Percentiles rank a stretch among this genome's conserved stretches.
Conservation (phyloP, 495 filamentous ascomycete species). For the Talaromyces wortmannii region DNA sequence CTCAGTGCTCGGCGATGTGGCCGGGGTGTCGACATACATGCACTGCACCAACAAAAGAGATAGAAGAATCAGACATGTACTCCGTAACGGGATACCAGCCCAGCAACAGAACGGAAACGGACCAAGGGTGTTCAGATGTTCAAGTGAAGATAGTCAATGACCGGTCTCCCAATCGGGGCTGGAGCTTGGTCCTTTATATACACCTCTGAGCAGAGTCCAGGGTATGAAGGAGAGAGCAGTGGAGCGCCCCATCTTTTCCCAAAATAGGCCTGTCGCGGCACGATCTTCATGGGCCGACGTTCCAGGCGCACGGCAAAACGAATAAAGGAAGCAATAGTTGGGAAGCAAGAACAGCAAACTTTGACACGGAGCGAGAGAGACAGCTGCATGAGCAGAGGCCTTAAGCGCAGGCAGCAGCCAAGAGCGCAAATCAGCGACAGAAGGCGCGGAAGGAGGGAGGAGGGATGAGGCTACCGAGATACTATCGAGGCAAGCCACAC, state of each 20-base stretch:
- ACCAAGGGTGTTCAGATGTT: conserved; percentile 9
- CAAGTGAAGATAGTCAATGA: not conserved
- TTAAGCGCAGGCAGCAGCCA: not conserved
- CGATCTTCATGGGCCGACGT: not conserved
- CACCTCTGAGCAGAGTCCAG: not conserved
- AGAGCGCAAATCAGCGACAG: not conserved
- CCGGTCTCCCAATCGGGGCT: not conserved
- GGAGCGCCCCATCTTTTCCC: not conserved
- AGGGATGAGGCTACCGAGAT: conserved; percentile 3
- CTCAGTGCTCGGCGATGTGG: conserved; percentile 11
- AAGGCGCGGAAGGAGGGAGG: not conserved
- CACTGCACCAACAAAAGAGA: not conserved
- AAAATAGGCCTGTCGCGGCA: not conserved
- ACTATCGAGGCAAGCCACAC: not conserved
- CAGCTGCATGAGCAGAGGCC: too few species aligned
- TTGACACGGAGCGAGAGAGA: too few species aligned
- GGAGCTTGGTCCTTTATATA: conserved; percentile 1
- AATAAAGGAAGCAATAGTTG: not conserved
- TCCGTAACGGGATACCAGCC: not conserved
- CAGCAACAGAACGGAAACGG: not conserved
- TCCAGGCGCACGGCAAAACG: not conserved
- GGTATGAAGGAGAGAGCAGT: not conserved
- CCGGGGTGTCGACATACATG: conserved; percentile 20
- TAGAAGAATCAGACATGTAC: not conserved
- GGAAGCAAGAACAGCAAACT: too few species aligned